Base-by-base conservation (phyloP, 2,329 filamentous ascomycete species). In the Talaromyces sp. region DNA sequence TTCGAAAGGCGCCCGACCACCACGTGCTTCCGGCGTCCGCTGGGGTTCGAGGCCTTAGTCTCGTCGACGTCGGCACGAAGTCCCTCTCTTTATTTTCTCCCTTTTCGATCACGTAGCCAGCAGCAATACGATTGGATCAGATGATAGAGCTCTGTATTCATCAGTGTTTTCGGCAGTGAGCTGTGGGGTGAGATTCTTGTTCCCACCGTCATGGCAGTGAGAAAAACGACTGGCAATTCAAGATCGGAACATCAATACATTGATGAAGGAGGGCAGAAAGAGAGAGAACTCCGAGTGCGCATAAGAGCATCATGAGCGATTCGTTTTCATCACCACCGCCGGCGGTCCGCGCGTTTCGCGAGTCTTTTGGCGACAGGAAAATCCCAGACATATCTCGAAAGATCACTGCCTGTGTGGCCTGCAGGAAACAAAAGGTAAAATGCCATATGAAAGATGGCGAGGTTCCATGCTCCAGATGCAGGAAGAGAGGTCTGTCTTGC, bases 401-500 rank as follows among this genome's bases (percentile, higher is more conserved):
- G 57, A 71, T 71, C 46, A 72, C 69, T 8, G 70, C 70, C 7
- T 72, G 70, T 61, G 70, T 71, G 1, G 64, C 69, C 7, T 71
- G 69, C 58, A 63, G 69, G 16, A 71, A 70, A 44, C 67, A 68
- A 33, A 67, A 67, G 64, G 73, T 78, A 55, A 79, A 78, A 73
- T 80, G 77, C 62, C 71, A 77, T 61, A 79, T 79, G 75, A 65
- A 67, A 55, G 71, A 75, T 60, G 70, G 70, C 5, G 69, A 75
- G 44, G 69, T 73, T 14, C 77, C 76, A 4, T 80, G 77, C 66
- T 70, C 71, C 2, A 67, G 77, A 37, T 80, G 77, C 68, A 75
- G 73, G 66, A 77, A 76, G 62, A 69, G 76, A 52, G 75, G 74
- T 33, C 63, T 79, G 14, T 69, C 75, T 6, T 79, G 77, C 57